Evolutionary conservation across 2,329 filamentous ascomycete genomes (phyloP), one percentile per base, ranked within the genome.

Genomic region (Hymenoscyphus fraxineus): DNA sequence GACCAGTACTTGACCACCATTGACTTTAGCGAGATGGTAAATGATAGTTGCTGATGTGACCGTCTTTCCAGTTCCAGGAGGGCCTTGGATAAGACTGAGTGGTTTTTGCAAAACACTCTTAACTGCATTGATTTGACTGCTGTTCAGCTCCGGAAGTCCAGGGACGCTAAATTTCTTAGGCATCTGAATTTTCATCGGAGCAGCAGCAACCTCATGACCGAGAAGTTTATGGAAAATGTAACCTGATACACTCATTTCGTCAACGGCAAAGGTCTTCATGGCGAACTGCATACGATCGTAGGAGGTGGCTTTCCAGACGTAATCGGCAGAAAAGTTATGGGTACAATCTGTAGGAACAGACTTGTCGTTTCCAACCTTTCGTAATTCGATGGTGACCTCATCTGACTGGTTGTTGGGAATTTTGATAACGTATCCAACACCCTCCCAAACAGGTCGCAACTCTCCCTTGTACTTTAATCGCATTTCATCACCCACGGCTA

Each of bases 361-460:
- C 78, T 98, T 98, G 80, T 98, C 93, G 75, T 96, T 96, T 67
- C 92, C 93, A 68, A 95, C 94, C 73, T 95, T 92, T 70, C 95
- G 91, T 75, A 99, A 80, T 77, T 99, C 95, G 69, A 99, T 90
- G 10, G 91, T 96, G 61, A 99, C 95, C 76, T 99, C 94, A 73
- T 99, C 95, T 15, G 93, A 97, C 80, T 97, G 93, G 78, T 98
- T 98, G 83, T 99, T 98, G 27, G 95, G 96, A 66, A 99, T 98
- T 80, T 99, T 99, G 80, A 98, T 93, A 66, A 99, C 95, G 77
- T 99, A 99, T 69, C 95, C 95, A 40, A 99, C 95, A 44, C 95
- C 95, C 76, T 99, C 95, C 95, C 95, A 99, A 65, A 92, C 87
- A 15, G 91, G 85, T 54, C 93, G 91, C 59, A 99, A 82, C 77